phyloP scores from a whole-genome alignment of 352 stramenopile species.

The Paralagenidium karlingii region DNA sequence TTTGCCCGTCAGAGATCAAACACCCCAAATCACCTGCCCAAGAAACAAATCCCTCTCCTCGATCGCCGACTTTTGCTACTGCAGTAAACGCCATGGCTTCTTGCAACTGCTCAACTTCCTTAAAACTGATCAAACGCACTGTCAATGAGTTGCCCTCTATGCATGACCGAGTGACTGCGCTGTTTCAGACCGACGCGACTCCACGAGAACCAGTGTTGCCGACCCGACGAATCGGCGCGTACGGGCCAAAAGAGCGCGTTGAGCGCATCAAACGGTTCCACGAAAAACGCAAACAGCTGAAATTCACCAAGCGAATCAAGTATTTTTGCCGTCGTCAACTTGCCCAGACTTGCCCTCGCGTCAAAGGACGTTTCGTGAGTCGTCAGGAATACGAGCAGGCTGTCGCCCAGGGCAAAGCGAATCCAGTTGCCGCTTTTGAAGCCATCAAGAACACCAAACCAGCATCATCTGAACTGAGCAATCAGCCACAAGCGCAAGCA shows the following conservation, averaged over 20 bases:
- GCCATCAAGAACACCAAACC: too few species aligned
- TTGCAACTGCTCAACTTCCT: slow-evolving; percentile 1
- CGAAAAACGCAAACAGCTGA: slow-evolving; percentile 56
- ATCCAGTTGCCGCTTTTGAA: too few species aligned
- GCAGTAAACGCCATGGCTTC: background rate
- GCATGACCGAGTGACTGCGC: slow-evolving; percentile 3
- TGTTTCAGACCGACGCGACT: background rate
- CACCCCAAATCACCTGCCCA: slow-evolving; percentile 3
- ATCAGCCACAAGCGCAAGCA: too few species aligned
- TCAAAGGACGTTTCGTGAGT: slow-evolving; percentile 58
- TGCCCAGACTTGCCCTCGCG: slow-evolving; percentile 44
- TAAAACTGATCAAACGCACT: background rate
- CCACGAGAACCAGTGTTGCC: background rate
- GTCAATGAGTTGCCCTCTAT: background rate
- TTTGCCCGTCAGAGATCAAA: too few species aligned
- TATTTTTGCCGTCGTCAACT: slow-evolving; percentile 60
- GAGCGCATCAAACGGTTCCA: slow-evolving; percentile 51
- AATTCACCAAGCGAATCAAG: slow-evolving; percentile 62
- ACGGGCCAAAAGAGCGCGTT: slow-evolving; percentile 30
- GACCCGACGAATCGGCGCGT: slow-evolving; percentile 43
- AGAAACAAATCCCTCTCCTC: background rate
- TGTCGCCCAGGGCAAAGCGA: too few species aligned
- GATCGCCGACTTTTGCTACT: background rate
- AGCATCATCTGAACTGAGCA: too few species aligned
- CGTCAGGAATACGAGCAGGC: background rate